These are phyloP conservation scores for Trichoderma simmonsii DNA, from an alignment of 2,329 filamentous ascomycete species.

Conservation along the genomic window DNA sequence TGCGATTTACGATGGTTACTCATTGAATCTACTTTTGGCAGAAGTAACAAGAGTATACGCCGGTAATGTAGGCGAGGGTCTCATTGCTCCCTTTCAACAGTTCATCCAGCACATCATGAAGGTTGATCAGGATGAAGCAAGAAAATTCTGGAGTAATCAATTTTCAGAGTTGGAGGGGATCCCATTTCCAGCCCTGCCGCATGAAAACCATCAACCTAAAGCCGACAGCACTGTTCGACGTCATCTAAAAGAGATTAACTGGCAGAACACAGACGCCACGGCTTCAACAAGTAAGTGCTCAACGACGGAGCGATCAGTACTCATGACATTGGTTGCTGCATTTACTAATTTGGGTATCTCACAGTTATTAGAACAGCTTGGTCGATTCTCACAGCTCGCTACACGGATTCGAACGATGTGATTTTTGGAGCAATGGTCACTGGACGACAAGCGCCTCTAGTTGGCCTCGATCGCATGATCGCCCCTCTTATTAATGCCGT, in stretches of 20 bases:
- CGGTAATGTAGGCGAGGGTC: background rate
- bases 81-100: constrained; percentile 1
- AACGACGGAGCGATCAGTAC: background rate
- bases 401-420: constrained; percentile 34
- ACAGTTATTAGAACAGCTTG: constrained; percentile 23
- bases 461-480: constrained; percentile 13
- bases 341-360: background rate
- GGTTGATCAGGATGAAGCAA: background rate
- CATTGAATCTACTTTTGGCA: constrained; percentile 4
- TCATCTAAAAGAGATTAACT: background rate
- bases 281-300: background rate
- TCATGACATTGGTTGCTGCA: background rate
- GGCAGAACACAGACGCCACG: constrained; percentile 3
- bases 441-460: constrained; percentile 20
- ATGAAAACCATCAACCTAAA: constrained; percentile 2
- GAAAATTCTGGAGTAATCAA: constrained; percentile 4
- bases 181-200: constrained; percentile 5
- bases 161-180: constrained; percentile 8
- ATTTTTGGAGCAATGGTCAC: constrained; percentile 25
- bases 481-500: constrained; percentile 19
- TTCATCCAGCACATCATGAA: background rate
- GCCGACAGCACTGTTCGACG: constrained; percentile 1
- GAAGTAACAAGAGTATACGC: constrained; percentile 1
- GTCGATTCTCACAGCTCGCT: constrained; percentile 34
- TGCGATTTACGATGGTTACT: constrained; percentile 13